These are phyloP conservation scores for Priceomyces carsonii DNA, from an alignment of 805 yeast genomes.

Conservation along the genomic window DNA sequence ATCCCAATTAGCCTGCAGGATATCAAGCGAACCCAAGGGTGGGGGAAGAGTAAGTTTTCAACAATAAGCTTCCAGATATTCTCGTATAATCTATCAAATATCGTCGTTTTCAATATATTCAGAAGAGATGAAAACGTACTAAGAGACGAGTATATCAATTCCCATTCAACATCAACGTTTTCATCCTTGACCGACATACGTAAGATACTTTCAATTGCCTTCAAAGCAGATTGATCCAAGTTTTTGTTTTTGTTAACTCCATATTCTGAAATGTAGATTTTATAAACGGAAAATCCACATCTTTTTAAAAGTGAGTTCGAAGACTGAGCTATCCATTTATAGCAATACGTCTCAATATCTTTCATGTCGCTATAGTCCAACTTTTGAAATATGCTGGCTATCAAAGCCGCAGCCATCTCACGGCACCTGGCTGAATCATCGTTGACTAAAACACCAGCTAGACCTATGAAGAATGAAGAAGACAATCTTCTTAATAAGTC, in stretches of 20 bases:
- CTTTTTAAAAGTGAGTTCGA: constrained; percentile 55
- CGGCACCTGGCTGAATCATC: constrained; percentile 81
- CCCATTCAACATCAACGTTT: constrained; percentile 62
- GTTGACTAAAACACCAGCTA: constrained; percentile 73
- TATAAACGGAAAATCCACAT: constrained; percentile 75
- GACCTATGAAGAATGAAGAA: constrained; percentile 77
- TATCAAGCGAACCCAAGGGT: constrained; percentile 82
- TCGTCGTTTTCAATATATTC: constrained; percentile 33
- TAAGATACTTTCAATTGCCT: constrained; percentile 24
- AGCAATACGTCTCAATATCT: constrained; percentile 41
- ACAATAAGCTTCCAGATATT: constrained; percentile 53
- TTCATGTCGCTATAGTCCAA: constrained; percentile 36
- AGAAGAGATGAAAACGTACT: constrained; percentile 48
- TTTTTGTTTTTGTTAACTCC: constrained; percentile 39
- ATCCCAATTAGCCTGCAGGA: constrained; percentile 60
- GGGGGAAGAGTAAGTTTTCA: constrained; percentile 73
- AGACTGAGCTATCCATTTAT: constrained; percentile 65
- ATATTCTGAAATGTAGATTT: constrained; percentile 53
- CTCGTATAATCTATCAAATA: constrained; percentile 30
- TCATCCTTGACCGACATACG: constrained; percentile 31
- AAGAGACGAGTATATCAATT: constrained; percentile 67
- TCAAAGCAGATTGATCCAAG: constrained; percentile 41
- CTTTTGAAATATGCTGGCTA: constrained; percentile 54
- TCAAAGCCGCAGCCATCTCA: constrained; percentile 72
- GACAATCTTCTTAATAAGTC: constrained; percentile 61